Evolutionary conservation across 805 yeast species (phyloP).

Genomic region (Henningerozyma blattae): DNA sequence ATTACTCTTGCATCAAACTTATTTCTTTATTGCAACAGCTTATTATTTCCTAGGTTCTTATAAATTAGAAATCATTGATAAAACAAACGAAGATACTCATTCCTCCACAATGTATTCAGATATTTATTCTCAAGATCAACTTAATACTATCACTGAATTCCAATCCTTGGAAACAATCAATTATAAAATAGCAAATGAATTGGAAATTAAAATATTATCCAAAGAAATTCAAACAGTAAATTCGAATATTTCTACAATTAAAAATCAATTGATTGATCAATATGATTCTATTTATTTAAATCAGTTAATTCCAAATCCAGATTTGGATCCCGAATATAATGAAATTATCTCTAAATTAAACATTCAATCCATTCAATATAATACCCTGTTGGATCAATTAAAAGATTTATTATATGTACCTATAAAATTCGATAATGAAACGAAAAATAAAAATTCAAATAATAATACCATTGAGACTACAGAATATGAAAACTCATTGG

Average conservation of each 20-base stretch:
- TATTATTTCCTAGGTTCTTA: constrained; percentile 21
- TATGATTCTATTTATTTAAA: no score
- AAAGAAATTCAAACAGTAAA: constrained; percentile 24
- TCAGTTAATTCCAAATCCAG: no score
- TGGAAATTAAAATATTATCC: constrained; percentile 38
- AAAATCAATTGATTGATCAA: constrained; percentile 10
- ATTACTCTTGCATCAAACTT: constrained; percentile 61
- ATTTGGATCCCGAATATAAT: constrained; percentile 6
- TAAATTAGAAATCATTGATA: constrained; percentile 16
- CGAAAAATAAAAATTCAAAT: constrained; percentile 11
- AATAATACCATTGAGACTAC: constrained; percentile 43
- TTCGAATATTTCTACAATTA: constrained; percentile 16
- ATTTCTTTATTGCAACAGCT: constrained; percentile 54
- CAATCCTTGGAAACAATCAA: constrained; percentile 37
- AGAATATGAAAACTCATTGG: constrained; percentile 66
- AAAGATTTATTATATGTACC: constrained; percentile 8
- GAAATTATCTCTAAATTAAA: constrained; percentile 18
- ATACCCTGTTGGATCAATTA: constrained; percentile 8
- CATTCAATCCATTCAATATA: constrained; percentile 18
- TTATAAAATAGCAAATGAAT: constrained; percentile 48
- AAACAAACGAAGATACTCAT: constrained; percentile 17
- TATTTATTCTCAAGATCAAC: constrained; percentile 17
- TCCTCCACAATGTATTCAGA: constrained; percentile 11
- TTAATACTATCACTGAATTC: constrained; percentile 21
- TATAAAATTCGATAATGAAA: no score